Base-by-base conservation (phyloP, 768 basidiomycete species). In the Phaeotremella fagi region DNA sequence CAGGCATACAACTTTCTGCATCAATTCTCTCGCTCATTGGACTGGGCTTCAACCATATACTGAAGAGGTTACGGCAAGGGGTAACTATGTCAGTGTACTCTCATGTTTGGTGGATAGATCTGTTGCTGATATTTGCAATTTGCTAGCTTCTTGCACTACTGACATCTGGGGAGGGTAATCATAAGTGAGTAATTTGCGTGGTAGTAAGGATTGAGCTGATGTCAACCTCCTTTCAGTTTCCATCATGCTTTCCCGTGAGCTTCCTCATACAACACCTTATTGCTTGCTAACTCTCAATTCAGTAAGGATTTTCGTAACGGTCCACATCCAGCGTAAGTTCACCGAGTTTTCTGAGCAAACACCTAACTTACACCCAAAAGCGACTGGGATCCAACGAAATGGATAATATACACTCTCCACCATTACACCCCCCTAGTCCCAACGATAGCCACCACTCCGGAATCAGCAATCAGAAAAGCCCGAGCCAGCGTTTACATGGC, bases 301-400 rank as follows among this genome's bases (percentile, higher is more conserved):
- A 61, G 59, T 23, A 69, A 63, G 35, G 86, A 89, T 71, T 88
- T 82, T 72, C 81, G 86, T 23, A 85, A 86, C 18, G 85, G 69
- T 16, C 68, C 69, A 15, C 63, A 72, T 38, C 60, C 60, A 3
- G 65, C 63, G 63, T 68, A 54, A 54, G 60, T 47, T 6, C 16
- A 16, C 15, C n/a, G 12, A 24, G 24, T 41, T 18, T 22, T 22
- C 11, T 41, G 20, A n/a, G n/a, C n/a, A n/a, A n/a, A n/a, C n/a
- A n/a, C n/a, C n/a, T n/a, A n/a, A n/a, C n/a, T n/a, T n/a, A n/a
- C 27, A 82, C 0, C 83, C 18, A 43, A 54, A 5, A 70, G 77
- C 23, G 85, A 85, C 59, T 89, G 85, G 85, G 86, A 89, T 71
- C 86, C 87, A 0, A 85, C 85, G 1, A 88, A 87, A 75, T 88